Evolutionary conservation across 2,329 filamentous ascomycete genomes (phyloP).

Genomic region (Dactylellina leptospora): DNA sequence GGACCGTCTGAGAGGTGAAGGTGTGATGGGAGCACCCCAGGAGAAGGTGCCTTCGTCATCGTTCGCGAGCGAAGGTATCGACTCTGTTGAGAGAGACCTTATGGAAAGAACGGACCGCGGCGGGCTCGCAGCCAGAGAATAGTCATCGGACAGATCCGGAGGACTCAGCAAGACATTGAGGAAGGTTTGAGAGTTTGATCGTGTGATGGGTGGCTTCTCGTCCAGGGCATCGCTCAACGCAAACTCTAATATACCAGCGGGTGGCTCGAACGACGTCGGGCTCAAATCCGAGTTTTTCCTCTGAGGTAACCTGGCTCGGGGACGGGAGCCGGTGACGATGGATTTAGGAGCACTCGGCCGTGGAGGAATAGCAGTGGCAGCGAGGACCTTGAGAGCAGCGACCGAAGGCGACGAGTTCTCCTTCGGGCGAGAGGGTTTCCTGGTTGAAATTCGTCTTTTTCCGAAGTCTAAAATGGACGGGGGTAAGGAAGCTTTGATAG

Average conservation of each 20-base stretch:
- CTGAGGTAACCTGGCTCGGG: conserved; percentile 44
- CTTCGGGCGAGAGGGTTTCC: conserved; percentile 14
- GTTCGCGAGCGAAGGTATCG: conserved; percentile 56
- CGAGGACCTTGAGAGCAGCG: conserved; percentile 56
- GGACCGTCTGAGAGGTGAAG: conserved; percentile 38
- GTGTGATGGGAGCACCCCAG: conserved; percentile 43
- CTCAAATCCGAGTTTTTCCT: conserved; percentile 49
- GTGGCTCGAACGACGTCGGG: conserved; percentile 53
- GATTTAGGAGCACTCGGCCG: conserved; percentile 39
- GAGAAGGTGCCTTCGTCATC: conserved; percentile 57
- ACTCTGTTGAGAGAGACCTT: conserved; percentile 56
- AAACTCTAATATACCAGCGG: conserved; percentile 52
- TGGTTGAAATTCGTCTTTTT: conserved; percentile 19
- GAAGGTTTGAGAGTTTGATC: conserved; percentile 55
- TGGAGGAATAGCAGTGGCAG: conserved; percentile 56
- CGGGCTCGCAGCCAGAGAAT: conserved; percentile 53
- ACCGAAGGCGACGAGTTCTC: conserved; percentile 54
- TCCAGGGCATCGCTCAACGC: conserved; percentile 55
- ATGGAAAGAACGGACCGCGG: conserved; percentile 55
- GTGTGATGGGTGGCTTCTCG: conserved; percentile 53
- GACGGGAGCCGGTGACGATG: conserved; percentile 20
- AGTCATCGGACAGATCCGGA: conserved; percentile 56
- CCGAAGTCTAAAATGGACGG: conserved; percentile 37
- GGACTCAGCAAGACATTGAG: conserved; percentile 56
- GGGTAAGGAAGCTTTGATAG: conserved; percentile 36